Evolutionary conservation across 2,329 filamentous ascomycete species (phyloP).

Genomic region (Lecanosticta acicola): DNA sequence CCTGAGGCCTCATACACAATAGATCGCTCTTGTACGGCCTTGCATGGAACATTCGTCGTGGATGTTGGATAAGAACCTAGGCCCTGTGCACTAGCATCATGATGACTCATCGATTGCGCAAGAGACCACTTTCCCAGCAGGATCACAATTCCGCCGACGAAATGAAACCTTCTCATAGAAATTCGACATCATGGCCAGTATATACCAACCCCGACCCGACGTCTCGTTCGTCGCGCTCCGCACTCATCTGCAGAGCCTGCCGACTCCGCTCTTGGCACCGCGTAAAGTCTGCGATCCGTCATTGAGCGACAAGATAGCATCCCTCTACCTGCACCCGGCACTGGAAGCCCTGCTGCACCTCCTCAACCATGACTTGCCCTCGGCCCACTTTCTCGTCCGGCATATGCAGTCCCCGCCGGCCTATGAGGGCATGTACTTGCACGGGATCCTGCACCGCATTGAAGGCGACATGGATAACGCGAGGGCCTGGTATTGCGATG

Average conservation of each 20-base stretch:
- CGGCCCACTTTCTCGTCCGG: slow-evolving; percentile 48
- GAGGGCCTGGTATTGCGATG: slow-evolving; percentile 45
- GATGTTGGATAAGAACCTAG: no score
- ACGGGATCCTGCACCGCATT: slow-evolving; percentile 47
- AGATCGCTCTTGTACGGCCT: no score
- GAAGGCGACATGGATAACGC: slow-evolving; percentile 49
- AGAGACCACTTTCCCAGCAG: no score
- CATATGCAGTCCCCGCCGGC: slow-evolving; percentile 48
- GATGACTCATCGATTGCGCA: not conserved
- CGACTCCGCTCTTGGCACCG: slow-evolving; percentile 25
- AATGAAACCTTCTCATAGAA: not conserved
- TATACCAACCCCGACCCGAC: not conserved
- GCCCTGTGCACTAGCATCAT: not conserved
- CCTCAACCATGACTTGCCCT: slow-evolving; percentile 46
- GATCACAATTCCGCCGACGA: no score
- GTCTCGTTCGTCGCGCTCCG: slow-evolving; percentile 29
- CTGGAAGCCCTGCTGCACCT: slow-evolving; percentile 49
- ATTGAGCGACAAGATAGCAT: slow-evolving; percentile 27
- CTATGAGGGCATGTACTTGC: slow-evolving; percentile 48
- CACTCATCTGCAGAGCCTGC: slow-evolving; percentile 26
- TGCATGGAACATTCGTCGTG: no score
- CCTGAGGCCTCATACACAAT: no score
- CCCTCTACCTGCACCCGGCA: slow-evolving; percentile 40
- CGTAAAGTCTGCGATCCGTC: slow-evolving; percentile 17
- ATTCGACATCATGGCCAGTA: not conserved